Base-by-base conservation (phyloP, 306 rosid genomes). In the Echinosophora koreensis region DNA sequence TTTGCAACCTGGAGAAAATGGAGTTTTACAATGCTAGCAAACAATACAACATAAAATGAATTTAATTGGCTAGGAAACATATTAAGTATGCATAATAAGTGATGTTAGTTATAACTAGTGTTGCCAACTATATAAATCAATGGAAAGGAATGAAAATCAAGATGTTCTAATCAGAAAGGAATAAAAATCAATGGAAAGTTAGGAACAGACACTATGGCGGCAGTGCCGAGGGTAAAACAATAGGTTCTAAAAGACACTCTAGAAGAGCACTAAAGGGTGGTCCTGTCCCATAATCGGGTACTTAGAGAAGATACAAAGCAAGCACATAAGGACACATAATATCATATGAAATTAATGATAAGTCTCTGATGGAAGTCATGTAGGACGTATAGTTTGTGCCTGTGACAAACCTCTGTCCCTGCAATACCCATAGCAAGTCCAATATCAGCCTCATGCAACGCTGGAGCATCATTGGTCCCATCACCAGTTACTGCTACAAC, bases 401-500 rank as follows among this genome's bases (percentile, higher is more conserved):
- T 42, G 71, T 54, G 57, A 77, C 89, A 68, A 80, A 95, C 97
- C 97, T 95, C 99, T n/a, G 97, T 95, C 69, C 98, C 98, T 14
- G 93, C 94, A 66, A 90, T 89, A 42, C 98, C 97, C 97, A 92
- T 95, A 30, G 97, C 95, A 34, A 95, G 90, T 79, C 97, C 99
- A 76, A 92, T 90, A 77, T 95, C 97, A 10, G 97, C 93, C 86
- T 95, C 97, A 32, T 87, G 97, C 87, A 95, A 82, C 6, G 96
- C 97, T 7, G 97, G 97, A 66, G 99, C 97, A 72, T 95, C 99
- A 52, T 95, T 95, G 55, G 98, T 92, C 35, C 98, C 97, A 76
- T 92, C 98, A 59, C 97, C 97, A 5, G 97, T 95, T 59, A 92
- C 97, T 37, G 97, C 98, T 76, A 95, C 97, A 73, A 95, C 97